Conservation (phyloP, 768 basidiomycete species). For the Chlorophyllum brunneum region DNA sequence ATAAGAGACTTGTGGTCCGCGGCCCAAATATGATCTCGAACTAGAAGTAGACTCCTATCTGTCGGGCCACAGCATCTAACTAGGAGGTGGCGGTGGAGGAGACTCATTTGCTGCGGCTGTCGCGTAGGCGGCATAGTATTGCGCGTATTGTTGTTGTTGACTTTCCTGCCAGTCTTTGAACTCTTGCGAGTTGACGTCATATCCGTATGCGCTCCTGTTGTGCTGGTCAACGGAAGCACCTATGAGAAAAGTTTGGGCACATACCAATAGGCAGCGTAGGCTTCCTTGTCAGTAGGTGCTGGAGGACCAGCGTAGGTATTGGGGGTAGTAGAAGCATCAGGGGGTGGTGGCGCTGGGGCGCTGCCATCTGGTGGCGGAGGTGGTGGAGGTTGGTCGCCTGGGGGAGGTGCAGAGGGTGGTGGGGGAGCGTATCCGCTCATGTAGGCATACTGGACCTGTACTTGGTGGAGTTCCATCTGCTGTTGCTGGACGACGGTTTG, state of each 20-base stretch:
- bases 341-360: slow-evolving; percentile 37
- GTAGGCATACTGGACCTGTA: slow-evolving; percentile 78
- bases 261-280: slow-evolving; percentile 60
- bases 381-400: slow-evolving; percentile 37
- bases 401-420: slow-evolving; percentile 48
- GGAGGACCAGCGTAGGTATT: slow-evolving; percentile 35
- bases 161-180: slow-evolving; percentile 81
- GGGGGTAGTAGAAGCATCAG: slow-evolving; percentile 42
- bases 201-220: slow-evolving; percentile 77
- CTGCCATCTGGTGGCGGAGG: slow-evolving; percentile 55
- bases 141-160: slow-evolving; percentile 69
- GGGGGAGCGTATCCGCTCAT: slow-evolving; percentile 47
- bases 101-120: slow-evolving; percentile 21
- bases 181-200: slow-evolving; percentile 78
- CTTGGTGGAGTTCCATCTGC: slow-evolving; percentile 85
- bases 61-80: no score
- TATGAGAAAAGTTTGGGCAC: slow-evolving; percentile 20
- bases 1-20: no score
- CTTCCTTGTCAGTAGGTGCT: slow-evolving; percentile 43
- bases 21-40: no score
- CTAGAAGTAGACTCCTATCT: no score
- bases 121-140: slow-evolving; percentile 62
- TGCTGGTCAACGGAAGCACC: background rate
- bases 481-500: slow-evolving; percentile 59
- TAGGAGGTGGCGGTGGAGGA: slow-evolving; percentile 31